Percentiles rank a stretch among this genome's conserved stretches.
phyloP scores from a whole-genome alignment of 257 asterid genomes.

The Voacanga thouarsii region DNA sequence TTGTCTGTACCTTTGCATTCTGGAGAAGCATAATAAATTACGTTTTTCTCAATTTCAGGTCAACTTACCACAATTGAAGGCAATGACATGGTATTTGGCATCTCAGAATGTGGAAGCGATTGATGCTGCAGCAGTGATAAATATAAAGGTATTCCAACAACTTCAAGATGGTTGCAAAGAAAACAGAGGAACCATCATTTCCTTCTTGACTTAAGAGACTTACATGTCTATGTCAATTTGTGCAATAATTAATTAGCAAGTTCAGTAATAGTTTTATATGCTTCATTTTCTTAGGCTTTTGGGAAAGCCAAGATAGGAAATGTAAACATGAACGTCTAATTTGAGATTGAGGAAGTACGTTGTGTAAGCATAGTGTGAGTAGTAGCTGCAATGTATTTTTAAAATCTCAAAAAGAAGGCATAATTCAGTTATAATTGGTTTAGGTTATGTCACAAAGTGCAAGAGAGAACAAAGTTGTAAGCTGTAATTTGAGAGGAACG shows the following conservation, averaged over 20 bases:
- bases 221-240: neutral
- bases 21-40: neutral
- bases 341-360: neutral
- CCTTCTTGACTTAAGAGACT: neutral
- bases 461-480: no score
- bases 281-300: neutral
- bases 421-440: neutral
- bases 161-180: neutral
- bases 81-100: conserved; percentile 47
- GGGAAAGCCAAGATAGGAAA: neutral
- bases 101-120: conserved; percentile 29
- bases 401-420: neutral
- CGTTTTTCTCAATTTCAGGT: conserved; percentile 26
- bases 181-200: neutral
- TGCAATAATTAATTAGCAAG: neutral
- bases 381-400: neutral
- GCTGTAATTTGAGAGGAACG: no score
- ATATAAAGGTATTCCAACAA: conserved; percentile 32
- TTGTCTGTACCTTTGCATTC: neutral
- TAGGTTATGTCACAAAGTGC: neutral
- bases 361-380: neutral
- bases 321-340: neutral
- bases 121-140: conserved; percentile 42
- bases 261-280: neutral
- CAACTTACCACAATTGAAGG: conserved; percentile 33